Conservation (phyloP, 306 rosid genomes). For the Prinsepia uniflora region DNA sequence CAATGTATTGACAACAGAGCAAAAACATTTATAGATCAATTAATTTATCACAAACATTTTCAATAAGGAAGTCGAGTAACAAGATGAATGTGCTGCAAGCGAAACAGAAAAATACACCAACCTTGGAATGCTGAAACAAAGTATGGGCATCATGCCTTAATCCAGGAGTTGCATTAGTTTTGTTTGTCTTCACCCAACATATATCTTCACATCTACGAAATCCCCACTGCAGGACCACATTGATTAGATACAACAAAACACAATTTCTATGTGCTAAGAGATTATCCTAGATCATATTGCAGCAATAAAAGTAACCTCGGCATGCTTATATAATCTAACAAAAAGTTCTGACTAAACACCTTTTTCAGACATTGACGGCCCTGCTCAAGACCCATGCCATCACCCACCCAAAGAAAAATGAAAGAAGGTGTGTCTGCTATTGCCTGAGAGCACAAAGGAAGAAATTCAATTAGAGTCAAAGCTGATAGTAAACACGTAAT, state of each 20-base stretch:
- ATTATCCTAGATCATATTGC: constrained; percentile 20
- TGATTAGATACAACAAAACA: constrained; percentile 13
- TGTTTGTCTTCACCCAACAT: constrained; percentile 99
- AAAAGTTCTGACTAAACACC: constrained; percentile 41
- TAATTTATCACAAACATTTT: neutral
- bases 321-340: neutral
- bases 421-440: constrained; percentile 98
- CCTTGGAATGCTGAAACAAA: constrained; percentile 99
- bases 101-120: constrained; percentile 24
- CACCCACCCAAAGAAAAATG: constrained; percentile 99
- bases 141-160: constrained; percentile 93
- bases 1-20: constrained; percentile 20
- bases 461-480: constrained; percentile 32
- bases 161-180: constrained; percentile 84
- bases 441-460: constrained; percentile 47
- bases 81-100: constrained; percentile 16
- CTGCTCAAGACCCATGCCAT: constrained; percentile 98
- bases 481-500: constrained; percentile 12
- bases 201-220: constrained; percentile 98
- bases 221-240: constrained; percentile 76
- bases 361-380: constrained; percentile 98
- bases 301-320: constrained; percentile 7
- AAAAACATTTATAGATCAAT: constrained; percentile 9
- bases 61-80: constrained; percentile 8
- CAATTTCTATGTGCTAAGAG: constrained; percentile 11